Percentiles rank a stretch among this genome's conserved stretches.
phyloP scores from a whole-genome alignment of 75 land plant genomes.

The Selaginella moellendorffii region DNA sequence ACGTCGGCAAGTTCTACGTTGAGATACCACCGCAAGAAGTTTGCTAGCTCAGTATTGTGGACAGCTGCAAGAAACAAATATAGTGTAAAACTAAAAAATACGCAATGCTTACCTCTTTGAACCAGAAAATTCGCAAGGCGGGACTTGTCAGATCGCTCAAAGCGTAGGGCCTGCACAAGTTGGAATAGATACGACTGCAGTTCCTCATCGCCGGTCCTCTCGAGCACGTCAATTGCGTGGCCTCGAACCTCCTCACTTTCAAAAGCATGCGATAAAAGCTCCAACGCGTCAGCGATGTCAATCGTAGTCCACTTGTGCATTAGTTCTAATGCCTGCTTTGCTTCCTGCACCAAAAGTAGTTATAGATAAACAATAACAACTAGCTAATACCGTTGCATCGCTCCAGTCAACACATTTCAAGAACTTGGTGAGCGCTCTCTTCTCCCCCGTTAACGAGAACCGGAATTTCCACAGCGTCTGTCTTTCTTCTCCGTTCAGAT shows the following conservation, averaged over 20 bases:
- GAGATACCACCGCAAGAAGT: slow-evolving; percentile 92
- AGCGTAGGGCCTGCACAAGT: slow-evolving; percentile 92
- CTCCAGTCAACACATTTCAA: slow-evolving; percentile 96
- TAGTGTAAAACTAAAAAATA: background rate
- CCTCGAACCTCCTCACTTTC: slow-evolving; percentile 97
- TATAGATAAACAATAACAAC: background rate
- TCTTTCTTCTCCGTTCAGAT: slow-evolving; percentile 75
- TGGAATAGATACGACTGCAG: slow-evolving; percentile 88
- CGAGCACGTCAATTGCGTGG: slow-evolving; percentile 87
- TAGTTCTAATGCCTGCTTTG: slow-evolving; percentile 77
- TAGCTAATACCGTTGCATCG: slow-evolving; percentile 60
- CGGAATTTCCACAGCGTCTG: slow-evolving; percentile 91
- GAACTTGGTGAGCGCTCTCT: slow-evolving; percentile 85
- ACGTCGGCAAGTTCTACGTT: slow-evolving; percentile 84
- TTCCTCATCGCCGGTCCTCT: slow-evolving; percentile 94
- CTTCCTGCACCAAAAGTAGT: slow-evolving; percentile 50
- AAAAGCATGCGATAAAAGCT: slow-evolving; percentile 86
- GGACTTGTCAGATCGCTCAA: slow-evolving; percentile 87
- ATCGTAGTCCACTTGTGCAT: slow-evolving; percentile 78
- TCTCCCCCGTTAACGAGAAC: slow-evolving; percentile 77
- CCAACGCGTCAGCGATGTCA: slow-evolving; percentile 92
- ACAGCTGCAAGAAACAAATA: slow-evolving; percentile 48
- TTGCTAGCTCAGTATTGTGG: slow-evolving; percentile 70
- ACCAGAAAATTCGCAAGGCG: slow-evolving; percentile 75
- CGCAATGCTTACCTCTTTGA: slow-evolving; percentile 31